Evolutionary conservation across 306 rosid species (phyloP).

Genomic region (peach (Prunus persica)): Prunus_persica_NCBIv2 NC_034013.1:10612001-10612500

Average conservation of each 20-base stretch:
- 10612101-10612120: neutral
- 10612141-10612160: neutral
- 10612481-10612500: conserved; percentile 89
- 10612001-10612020: neutral
- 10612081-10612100: neutral
- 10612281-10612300: no score
- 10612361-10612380: conserved; percentile 67
- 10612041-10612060: neutral
- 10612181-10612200: neutral
- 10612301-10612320: neutral
- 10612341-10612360: neutral
- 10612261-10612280: neutral
- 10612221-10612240: neutral
- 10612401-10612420: conserved; percentile 96
- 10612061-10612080: neutral
- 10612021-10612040: neutral
- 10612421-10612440: conserved; percentile 86
- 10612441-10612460: conserved; percentile 80
- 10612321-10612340: neutral
- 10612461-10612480: conserved; percentile 97
- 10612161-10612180: neutral
- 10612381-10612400: conserved; percentile 89
- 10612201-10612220: neutral
- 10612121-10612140: neutral
- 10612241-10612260: neutral